These are phyloP conservation scores for Wallacemonas sp. DNA, from an alignment of 208 protist species.

Conservation along the genomic window DNA sequence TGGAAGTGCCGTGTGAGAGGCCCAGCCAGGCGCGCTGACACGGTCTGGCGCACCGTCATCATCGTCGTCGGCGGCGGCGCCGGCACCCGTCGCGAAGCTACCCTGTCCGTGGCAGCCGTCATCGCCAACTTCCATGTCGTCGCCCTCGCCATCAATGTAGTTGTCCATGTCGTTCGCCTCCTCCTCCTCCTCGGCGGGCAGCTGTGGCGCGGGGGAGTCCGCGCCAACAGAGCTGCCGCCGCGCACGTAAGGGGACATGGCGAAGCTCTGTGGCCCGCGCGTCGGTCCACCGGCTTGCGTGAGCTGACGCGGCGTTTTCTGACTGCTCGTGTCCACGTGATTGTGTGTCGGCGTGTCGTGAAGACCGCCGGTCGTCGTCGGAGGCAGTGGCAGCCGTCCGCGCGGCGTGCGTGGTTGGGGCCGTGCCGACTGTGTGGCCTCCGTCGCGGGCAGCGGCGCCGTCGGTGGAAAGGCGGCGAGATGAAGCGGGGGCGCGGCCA, in stretches of 20 bases:
- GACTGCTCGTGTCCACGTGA: too few species aligned
- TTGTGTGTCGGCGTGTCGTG: background rate
- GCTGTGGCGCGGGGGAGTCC: slow-evolving; percentile 2
- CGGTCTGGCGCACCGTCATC: too few species aligned
- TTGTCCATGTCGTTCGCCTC: background rate
- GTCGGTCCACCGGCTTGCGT: background rate
- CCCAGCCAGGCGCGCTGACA: too few species aligned
- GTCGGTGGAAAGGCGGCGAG: background rate
- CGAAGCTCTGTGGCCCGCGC: background rate
- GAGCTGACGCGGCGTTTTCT: background rate
- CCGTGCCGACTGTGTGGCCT: background rate
- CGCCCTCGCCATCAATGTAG: too few species aligned
- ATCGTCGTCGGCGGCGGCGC: too few species aligned
- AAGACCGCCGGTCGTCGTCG: too few species aligned
- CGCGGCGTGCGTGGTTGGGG: background rate
- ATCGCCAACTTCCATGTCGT: background rate
- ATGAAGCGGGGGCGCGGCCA: too few species aligned
- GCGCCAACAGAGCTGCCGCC: background rate
- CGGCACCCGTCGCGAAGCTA: too few species aligned
- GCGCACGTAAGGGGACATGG: slow-evolving; percentile 13
- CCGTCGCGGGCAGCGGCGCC: background rate
- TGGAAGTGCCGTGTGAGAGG: too few species aligned
- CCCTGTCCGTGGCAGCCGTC: background rate
- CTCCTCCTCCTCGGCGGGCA: background rate
- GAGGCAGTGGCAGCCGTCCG: background rate